phyloP scores from a whole-genome alignment of 225 moss, liverwort and hornwort species.

The Polytrichum commune region DNA sequence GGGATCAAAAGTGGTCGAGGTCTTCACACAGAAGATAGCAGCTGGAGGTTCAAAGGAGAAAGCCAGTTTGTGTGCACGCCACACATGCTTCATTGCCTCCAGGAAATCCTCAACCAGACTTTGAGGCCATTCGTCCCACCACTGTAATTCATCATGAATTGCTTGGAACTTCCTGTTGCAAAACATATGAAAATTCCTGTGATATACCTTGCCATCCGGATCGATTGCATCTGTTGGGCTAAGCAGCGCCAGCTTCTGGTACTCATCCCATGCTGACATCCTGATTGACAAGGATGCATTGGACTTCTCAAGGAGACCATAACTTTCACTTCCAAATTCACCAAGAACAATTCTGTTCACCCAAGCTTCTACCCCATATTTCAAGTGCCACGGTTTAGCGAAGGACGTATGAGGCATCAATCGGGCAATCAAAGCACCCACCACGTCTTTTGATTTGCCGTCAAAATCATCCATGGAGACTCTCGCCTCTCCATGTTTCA shows the following conservation, averaged over 20 bases:
- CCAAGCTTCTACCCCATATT: constrained; percentile 58
- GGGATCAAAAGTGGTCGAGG: constrained; percentile 32
- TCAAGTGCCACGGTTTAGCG: constrained; percentile 56
- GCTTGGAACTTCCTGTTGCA: constrained; percentile 51
- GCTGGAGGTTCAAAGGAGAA: constrained; percentile 46
- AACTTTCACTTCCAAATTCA: constrained; percentile 46
- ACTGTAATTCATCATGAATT: constrained; percentile 53
- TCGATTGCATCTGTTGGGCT: constrained; percentile 54
- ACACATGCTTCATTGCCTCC: constrained; percentile 63
- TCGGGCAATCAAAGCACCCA: constrained; percentile 33
- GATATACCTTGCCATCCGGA: constrained; percentile 23
- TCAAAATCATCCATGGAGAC: constrained; percentile 4
- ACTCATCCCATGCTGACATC: constrained; percentile 30
- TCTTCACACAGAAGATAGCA: constrained; percentile 48
- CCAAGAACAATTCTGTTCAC: constrained; percentile 45
- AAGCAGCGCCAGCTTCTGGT: constrained; percentile 22
- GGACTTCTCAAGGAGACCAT: constrained; percentile 18
- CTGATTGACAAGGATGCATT: neutral
- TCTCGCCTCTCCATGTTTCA: constrained; percentile 40
- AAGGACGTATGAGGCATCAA: constrained; percentile 43
- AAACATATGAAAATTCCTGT: constrained; percentile 39
- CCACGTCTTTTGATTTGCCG: constrained; percentile 6
- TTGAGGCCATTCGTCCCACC: constrained; percentile 63
- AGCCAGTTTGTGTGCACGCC: constrained; percentile 49
- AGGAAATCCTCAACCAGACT: constrained; percentile 53